phyloP scores from a whole-genome alignment of 2,329 filamentous ascomycete genomes.

The Aspergillus bombycis region DNA sequence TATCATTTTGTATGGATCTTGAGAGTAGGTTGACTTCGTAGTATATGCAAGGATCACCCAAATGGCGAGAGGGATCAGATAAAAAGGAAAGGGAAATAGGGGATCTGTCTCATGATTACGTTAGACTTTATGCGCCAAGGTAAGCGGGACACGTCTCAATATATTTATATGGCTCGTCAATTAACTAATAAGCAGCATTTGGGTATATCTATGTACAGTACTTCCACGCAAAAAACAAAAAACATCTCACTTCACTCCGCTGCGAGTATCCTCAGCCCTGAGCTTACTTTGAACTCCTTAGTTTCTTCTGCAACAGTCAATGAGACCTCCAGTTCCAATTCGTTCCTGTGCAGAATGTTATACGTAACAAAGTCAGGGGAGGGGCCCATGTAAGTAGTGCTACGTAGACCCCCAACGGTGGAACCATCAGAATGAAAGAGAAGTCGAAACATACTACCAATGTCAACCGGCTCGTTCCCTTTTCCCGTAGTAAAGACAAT shows the following conservation, averaged over 20 bases:
- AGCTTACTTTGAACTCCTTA: background rate
- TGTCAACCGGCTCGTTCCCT: conserved; percentile 13
- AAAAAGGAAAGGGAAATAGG: no score
- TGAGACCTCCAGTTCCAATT: conserved; percentile 12
- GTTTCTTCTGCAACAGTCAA: conserved; percentile 15
- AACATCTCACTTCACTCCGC: background rate
- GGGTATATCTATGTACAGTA: background rate
- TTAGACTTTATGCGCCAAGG: no score
- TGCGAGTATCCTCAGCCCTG: background rate
- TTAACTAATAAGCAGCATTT: background rate
- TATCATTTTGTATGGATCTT: background rate
- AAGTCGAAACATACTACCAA: conserved; percentile 22
- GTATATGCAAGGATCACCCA: background rate
- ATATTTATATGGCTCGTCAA: no score
- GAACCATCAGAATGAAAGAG: conserved; percentile 15
- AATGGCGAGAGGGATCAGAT: no score
- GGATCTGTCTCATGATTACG: no score
- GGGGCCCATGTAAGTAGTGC: background rate
- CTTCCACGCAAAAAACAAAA: no score
- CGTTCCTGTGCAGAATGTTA: conserved; percentile 19
- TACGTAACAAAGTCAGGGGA: conserved; percentile 24
- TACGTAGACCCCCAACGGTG: background rate
- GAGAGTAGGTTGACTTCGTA: background rate
- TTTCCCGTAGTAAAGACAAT: conserved; percentile 14
- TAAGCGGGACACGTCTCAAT: no score